Conservation (phyloP, 31 red algal genomes). For the Bonnemaisonia californica region DNA sequence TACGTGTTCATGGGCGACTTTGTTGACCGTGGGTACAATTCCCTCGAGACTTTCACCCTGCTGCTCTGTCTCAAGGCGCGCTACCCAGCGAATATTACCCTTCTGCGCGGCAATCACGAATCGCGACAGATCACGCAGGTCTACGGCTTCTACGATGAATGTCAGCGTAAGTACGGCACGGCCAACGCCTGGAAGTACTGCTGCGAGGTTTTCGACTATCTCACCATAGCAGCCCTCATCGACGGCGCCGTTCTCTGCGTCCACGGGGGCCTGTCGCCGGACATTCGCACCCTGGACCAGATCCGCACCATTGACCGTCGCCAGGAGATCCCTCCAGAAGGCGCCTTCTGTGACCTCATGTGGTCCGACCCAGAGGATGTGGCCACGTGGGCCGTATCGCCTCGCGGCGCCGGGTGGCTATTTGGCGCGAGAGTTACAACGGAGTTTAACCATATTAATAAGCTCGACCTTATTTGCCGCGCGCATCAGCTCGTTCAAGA, state of each 20-base stretch:
- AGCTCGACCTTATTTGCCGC: slow-evolving; percentile 83
- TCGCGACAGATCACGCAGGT: slow-evolving; percentile 92
- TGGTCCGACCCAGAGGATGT: slow-evolving; percentile 94
- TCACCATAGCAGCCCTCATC: slow-evolving; percentile 85
- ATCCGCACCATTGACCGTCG: slow-evolving; percentile 84
- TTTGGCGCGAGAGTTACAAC: slow-evolving; percentile 80
- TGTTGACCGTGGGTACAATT: slow-evolving; percentile 93
- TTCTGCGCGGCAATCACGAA: slow-evolving; percentile 90
- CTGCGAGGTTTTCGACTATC: slow-evolving; percentile 89
- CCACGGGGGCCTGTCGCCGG: slow-evolving; percentile 84
- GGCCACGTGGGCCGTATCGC: slow-evolving; percentile 89
- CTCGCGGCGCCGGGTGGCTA: slow-evolving; percentile 87
- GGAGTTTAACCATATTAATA: slow-evolving; percentile 91
- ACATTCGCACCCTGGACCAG: slow-evolving; percentile 89
- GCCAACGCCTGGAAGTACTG: slow-evolving; percentile 96
- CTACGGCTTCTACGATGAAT: slow-evolving; percentile 96
- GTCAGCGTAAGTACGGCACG: slow-evolving; percentile 92
- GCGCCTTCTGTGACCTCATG: slow-evolving; percentile 94
- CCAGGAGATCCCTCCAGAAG: slow-evolving; percentile 94
- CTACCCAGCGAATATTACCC: slow-evolving; percentile 77
- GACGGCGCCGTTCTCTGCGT: slow-evolving; percentile 81
- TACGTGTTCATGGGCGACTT: slow-evolving; percentile 95
- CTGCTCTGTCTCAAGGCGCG: slow-evolving; percentile 86
- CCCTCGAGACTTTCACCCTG: slow-evolving; percentile 81
- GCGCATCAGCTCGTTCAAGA: slow-evolving; percentile 95